phyloP scores from a whole-genome alignment of 352 stramenopile species.

The Peronosclerospora sorghi region DNA sequence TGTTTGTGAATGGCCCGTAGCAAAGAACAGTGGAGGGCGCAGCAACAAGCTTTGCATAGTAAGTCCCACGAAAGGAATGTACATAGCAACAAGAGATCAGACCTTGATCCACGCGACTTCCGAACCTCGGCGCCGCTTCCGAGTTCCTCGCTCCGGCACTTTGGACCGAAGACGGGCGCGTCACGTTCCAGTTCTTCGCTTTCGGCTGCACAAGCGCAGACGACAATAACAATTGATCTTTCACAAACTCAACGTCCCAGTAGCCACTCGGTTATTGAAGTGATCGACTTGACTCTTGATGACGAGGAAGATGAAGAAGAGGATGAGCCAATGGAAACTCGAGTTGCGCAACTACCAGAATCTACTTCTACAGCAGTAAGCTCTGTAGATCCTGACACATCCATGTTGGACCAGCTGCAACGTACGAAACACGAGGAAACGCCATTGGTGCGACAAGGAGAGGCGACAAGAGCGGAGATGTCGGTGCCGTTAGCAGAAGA shows the following conservation, averaged over 20 bases:
- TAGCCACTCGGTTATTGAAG: constrained; percentile 1
- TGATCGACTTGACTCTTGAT: constrained; percentile 50
- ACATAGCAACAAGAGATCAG: constrained; percentile 7
- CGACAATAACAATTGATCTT: constrained; percentile 7
- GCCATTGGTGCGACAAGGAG: not conserved
- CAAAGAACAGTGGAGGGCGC: constrained; percentile 29
- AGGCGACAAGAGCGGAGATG: constrained; percentile 1
- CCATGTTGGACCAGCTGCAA: constrained; percentile 2
- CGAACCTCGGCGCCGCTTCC: constrained; percentile 1
- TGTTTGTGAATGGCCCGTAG: constrained; percentile 18
- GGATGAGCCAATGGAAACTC: constrained; percentile 23
- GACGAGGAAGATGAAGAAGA: constrained; percentile 48
- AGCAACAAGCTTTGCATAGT: constrained; percentile 15
- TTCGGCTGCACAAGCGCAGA: not conserved
- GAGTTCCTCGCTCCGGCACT: constrained; percentile 7
- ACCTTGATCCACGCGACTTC: not conserved
- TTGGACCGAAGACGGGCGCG: not conserved
- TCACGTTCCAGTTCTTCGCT: not conserved
- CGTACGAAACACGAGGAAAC: not conserved
- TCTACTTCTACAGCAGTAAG: not conserved
- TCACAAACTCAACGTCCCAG: constrained; percentile 4
- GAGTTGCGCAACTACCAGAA: not conserved
- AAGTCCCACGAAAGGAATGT: constrained; percentile 6
- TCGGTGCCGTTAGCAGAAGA: constrained; percentile 7
- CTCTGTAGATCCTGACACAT: constrained; percentile 3